Percentiles rank a stretch among this genome's conserved stretches.
Evolutionary conservation across 257 asterid species (phyloP).

Genomic region (Cinchona pubescens): DNA sequence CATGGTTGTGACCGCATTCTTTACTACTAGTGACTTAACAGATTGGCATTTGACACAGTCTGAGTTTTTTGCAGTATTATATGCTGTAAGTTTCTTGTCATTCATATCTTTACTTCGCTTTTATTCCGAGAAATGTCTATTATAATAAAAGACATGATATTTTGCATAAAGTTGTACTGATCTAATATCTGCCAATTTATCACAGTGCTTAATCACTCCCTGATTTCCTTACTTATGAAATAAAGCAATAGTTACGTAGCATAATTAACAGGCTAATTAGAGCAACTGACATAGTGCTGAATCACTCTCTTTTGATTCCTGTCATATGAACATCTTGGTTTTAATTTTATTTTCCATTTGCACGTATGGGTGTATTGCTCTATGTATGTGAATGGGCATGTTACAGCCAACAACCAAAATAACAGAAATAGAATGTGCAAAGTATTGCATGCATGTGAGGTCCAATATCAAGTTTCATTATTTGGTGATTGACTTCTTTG

Average conservation of each 20-base stretch:
- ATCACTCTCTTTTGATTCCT: no score
- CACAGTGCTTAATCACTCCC: neutral
- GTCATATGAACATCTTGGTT: neutral
- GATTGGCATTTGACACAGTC: conserved; percentile 74
- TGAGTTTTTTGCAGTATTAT: conserved; percentile 74
- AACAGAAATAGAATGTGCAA: neutral
- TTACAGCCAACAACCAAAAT: neutral
- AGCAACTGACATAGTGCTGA: no score
- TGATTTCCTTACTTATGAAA: neutral
- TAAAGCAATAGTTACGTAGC: neutral
- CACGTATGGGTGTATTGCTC: no score
- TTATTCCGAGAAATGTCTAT: neutral
- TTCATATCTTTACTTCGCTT: conserved; percentile 1
- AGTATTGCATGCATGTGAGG: neutral
- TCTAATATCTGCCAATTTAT: no score
- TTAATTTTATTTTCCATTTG: neutral
- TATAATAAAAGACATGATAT: no score
- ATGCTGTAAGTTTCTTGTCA: conserved; percentile 72
- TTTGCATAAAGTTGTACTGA: no score
- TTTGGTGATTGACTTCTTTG: neutral
- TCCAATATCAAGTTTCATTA: neutral
- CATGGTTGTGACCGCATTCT: conserved; percentile 62
- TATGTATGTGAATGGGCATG: neutral
- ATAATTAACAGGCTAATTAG: neutral
- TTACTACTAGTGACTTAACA: conserved; percentile 50